Evolutionary conservation across 2,329 filamentous ascomycete species (phyloP), one percentile per base, ranked within the genome.

Genomic region (Claviceps humidiphila): DNA sequence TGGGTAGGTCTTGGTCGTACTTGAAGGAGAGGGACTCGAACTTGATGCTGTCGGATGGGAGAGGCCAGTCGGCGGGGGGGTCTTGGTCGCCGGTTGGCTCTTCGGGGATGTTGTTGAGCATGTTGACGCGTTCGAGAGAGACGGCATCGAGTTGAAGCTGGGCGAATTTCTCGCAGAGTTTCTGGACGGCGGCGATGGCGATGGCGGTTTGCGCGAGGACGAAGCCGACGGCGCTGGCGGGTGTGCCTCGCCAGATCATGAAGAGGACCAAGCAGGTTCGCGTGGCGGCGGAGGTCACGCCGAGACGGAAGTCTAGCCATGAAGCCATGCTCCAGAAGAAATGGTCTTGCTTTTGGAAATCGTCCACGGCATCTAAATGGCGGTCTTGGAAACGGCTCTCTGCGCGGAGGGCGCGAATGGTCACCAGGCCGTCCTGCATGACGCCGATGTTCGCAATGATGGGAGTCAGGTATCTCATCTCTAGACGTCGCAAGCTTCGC

Each of bases 281-380:
- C 7, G 87, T 87, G 3, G 78, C 64, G 0, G 85, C 85, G 0
- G 88, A 88, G 5, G 64, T 61, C 43, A 64, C 57, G 50, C 64
- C 61, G 52, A 93, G 91, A 13, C 89, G 81, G 61, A 85, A 89
- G 64, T 83, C 82, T 2, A 95, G 74, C 89, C 89, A 95, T 7
- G 82, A 81, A 58, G 94, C 88, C 44, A 94, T 74, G 54, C 83
- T 87, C 85, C 89, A 95, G 69, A 94, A 95, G 69, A 95, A 95
- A 65, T 96, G 90, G 61, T 96, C 90, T 77, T 95, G 93, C 63
- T 89, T 89, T 65, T 95, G 90, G 63, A 95, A 95, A 17, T 82
- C 82, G 62, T 95, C 89, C 0, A 89, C 89, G 0, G 89, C 89
- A 2, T 76, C 72, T 38, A 96, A 84, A 50, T 94, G 87, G 49